Evolutionary conservation across 768 basidiomycete species (phyloP).

Genomic region (Tylopilus plumbeoviolaceoides): DNA sequence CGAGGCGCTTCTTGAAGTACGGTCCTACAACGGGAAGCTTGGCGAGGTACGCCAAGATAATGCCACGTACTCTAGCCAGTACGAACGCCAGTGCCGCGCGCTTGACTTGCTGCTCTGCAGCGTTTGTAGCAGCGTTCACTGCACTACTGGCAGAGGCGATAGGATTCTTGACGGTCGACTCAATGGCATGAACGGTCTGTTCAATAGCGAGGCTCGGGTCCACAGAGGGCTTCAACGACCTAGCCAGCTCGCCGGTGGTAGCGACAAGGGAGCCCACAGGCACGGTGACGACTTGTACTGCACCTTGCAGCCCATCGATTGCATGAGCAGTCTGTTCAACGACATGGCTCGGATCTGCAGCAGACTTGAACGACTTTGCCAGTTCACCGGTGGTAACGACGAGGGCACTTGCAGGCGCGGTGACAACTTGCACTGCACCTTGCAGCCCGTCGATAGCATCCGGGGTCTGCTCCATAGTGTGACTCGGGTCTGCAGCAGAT

Average conservation of each 20-base stretch:
- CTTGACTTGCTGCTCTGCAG: constrained; percentile 1
- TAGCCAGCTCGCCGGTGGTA: background rate
- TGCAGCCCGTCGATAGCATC: background rate
- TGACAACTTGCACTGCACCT: background rate
- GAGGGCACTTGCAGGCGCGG: background rate
- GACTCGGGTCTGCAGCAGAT: background rate
- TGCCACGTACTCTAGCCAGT: constrained; percentile 8
- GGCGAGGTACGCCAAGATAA: constrained; percentile 10
- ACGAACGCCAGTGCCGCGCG: constrained; percentile 2
- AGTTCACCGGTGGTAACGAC: background rate
- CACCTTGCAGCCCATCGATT: background rate
- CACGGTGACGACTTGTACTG: background rate
- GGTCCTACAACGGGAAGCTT: constrained; percentile 22
- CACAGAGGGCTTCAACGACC: background rate
- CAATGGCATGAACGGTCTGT: background rate
- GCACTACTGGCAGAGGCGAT: background rate
- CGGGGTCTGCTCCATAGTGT: background rate
- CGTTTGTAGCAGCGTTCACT: background rate
- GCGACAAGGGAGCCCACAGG: background rate
- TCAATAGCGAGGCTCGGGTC: background rate
- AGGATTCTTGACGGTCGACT: background rate
- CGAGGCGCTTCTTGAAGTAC: constrained; percentile 15
- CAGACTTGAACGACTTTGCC: background rate
- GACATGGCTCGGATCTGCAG: background rate
- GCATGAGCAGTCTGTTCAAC: background rate